These are phyloP conservation scores for Polyplosphaeria fusca DNA, from an alignment of 495 filamentous ascomycete genomes.

Conservation along the genomic window DNA sequence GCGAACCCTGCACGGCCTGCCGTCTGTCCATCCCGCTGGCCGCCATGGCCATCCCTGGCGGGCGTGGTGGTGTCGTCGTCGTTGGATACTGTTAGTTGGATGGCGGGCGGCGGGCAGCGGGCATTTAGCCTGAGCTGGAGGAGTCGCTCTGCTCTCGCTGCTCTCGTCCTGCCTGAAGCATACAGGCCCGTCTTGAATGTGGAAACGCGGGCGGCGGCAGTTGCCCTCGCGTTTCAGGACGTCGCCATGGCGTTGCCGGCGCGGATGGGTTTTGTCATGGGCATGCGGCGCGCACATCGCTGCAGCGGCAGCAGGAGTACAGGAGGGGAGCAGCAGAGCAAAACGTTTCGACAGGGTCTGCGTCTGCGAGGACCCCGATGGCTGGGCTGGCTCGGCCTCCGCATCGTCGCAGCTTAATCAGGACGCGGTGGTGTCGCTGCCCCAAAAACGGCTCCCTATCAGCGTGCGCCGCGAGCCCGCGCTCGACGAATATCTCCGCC, in stretches of 20 bases:
- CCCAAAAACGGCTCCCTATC: conserved; percentile 30
- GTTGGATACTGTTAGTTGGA: too few species aligned
- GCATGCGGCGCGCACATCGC: conserved; percentile 12
- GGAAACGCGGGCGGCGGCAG: conserved; percentile 14
- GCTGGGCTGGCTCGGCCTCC: background rate
- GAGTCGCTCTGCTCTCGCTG: conserved; percentile 1
- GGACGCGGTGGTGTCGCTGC: background rate
- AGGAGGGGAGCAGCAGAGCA: background rate
- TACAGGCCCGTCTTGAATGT: conserved; percentile 17
- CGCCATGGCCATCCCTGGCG: conserved; percentile 16
- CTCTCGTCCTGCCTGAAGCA: conserved; percentile 24
- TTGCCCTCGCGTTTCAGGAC: conserved; percentile 16
- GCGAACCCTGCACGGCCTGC: conserved; percentile 25
- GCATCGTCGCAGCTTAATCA: conserved; percentile 20
- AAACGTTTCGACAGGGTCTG: conserved; percentile 10
- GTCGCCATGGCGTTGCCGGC: background rate
- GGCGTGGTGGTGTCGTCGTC: conserved; percentile 6
- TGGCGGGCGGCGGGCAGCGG: conserved; percentile 17
- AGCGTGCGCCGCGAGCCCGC: conserved; percentile 11
- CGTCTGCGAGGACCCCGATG: conserved; percentile 13
- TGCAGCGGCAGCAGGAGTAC: conserved; percentile 14
- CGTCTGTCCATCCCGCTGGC: conserved; percentile 30
- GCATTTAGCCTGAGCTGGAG: conserved; percentile 32
- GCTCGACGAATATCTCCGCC: conserved; percentile 29
- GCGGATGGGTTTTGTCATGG: conserved; percentile 3